Percentiles rank a stretch among this genome's conserved stretches.
phyloP scores from a whole-genome alignment of 2,329 filamentous ascomycete species.

The Botrytis tulipae region DNA sequence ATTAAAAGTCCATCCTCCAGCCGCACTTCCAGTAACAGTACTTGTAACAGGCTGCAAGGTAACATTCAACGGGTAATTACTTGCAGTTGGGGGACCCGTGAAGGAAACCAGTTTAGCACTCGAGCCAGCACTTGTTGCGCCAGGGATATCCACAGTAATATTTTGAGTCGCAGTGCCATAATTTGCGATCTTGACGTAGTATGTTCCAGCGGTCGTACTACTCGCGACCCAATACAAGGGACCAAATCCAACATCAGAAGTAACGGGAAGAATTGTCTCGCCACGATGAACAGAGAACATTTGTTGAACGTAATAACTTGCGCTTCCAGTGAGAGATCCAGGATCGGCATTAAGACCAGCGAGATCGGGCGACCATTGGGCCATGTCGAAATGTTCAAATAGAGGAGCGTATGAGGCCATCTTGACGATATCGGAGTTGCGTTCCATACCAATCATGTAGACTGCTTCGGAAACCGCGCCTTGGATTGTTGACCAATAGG shows the following conservation, averaged over 20 bases:
- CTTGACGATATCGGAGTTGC: constrained; percentile 26
- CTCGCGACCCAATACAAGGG: constrained; percentile 50
- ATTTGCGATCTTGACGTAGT: constrained; percentile 51
- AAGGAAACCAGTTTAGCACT: constrained; percentile 16
- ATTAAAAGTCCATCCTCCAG: constrained; percentile 23
- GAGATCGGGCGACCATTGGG: constrained; percentile 31
- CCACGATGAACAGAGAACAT: constrained; percentile 48
- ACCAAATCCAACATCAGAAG: constrained; percentile 39
- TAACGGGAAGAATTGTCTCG: constrained; percentile 46
- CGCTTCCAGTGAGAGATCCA: constrained; percentile 21
- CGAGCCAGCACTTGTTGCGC: background rate
- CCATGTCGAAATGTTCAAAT: constrained; percentile 38
- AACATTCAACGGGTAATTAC: constrained; percentile 23
- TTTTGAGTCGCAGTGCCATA: constrained; percentile 47
- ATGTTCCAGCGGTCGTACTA: constrained; percentile 38
- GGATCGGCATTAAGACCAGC: constrained; percentile 25
- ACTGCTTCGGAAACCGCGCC: constrained; percentile 24
- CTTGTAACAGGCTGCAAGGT: constrained; percentile 16
- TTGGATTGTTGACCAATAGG: constrained; percentile 24
- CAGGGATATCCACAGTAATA: constrained; percentile 35
- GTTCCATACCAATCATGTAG: constrained; percentile 27
- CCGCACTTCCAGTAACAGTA: constrained; percentile 21
- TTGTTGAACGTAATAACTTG: constrained; percentile 30
- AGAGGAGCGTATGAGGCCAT: constrained; percentile 34
- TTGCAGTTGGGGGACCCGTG: constrained; percentile 10